Base-by-base conservation (phyloP, 441 rosid species). In the Hura crepitans region DNA sequence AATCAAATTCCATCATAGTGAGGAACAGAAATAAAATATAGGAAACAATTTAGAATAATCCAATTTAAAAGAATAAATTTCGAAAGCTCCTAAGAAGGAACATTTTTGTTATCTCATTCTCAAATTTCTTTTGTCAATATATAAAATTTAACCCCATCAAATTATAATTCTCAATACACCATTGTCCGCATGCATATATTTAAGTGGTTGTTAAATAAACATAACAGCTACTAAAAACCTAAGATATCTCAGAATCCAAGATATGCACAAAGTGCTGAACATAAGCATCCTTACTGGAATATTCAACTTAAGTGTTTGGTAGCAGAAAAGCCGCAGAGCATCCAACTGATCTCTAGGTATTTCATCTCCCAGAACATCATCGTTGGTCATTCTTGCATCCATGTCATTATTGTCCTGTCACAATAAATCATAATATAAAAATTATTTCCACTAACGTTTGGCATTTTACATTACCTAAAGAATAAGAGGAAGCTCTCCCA, bases 341-440 rank as follows among this genome's bases (percentile, higher is more conserved):
- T 83, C 85, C 79, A 72, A 81, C 86, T 96, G 99, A 65, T 91
- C 94, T 57, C 62, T 61, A 70, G 98, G 97, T 78, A 96, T 85
- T 80, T 93, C 97, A 85, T 93, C 99, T 35, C 99, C 99, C 77
- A 96, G 81, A 77, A 93, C 76, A 78, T 96, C 98, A 85, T 96
- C 98, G 86, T 93, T 96, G 62, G 98, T 89, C 97, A 93, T 84
- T 54, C 61, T 72, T 17, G 71, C 85, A 71, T 85, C 88, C 51
- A 76, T 70, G 74, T 83, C 96, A 42, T 74, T 84, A 77, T 81
- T 83, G 65, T 84, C 96, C 97, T 89, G 86, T 71, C 82, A 79
- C 30, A 25, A 62, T 33, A 67, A 22, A 65, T 25, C 25, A 51
- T 2, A 6, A 37, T 4, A 33, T 5, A 33, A 31, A 22, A 15